Conservation (phyloP, 225 moss, liverwort and hornwort species). For the Antitrichia curtipendula region DNA sequence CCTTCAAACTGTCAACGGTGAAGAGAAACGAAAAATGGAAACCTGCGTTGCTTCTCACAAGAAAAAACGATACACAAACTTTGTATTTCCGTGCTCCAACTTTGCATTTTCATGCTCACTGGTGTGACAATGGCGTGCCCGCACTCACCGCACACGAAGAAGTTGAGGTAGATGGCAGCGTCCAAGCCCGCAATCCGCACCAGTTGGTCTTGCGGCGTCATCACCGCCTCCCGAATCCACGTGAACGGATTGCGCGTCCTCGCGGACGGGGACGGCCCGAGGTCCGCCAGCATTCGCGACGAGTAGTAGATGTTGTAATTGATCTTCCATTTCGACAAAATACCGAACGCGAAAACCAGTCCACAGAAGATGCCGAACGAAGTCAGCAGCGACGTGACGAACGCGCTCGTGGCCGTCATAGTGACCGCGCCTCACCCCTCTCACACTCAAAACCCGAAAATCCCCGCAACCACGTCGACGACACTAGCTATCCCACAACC, state of each 20-base stretch:
- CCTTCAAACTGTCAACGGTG: not conserved
- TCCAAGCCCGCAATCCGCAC: conserved; percentile 33
- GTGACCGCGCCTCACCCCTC: not conserved
- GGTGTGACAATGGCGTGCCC: not conserved
- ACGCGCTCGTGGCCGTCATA: conserved; percentile 43
- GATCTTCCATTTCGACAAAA: conserved; percentile 28
- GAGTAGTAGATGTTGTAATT: conserved; percentile 37
- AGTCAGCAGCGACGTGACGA: conserved; percentile 44
- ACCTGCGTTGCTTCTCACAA: not conserved
- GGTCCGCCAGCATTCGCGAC: conserved; percentile 20
- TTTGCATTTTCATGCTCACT: not conserved
- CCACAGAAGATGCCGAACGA: conserved; percentile 50
- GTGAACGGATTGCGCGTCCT: conserved; percentile 9
- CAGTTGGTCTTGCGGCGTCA: conserved; percentile 33
- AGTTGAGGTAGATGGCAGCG: conserved; percentile 53
- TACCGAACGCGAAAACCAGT: conserved; percentile 7
- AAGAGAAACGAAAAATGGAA: not conserved
- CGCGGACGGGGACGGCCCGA: conserved; percentile 9
- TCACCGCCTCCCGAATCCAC: conserved; percentile 32
- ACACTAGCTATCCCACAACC: not conserved
- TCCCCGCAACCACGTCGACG: not conserved
- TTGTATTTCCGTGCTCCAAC: not conserved
- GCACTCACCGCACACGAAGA: conserved; percentile 32
- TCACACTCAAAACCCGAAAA: not conserved
- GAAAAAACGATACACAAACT: not conserved